A percentile compares a stretch with the other conserved stretches of the same genome.
These are phyloP conservation scores for Byssoonygena ceratinophila DNA, from an alignment of 2,329 filamentous ascomycete genomes.

Conservation along the genomic window DNA sequence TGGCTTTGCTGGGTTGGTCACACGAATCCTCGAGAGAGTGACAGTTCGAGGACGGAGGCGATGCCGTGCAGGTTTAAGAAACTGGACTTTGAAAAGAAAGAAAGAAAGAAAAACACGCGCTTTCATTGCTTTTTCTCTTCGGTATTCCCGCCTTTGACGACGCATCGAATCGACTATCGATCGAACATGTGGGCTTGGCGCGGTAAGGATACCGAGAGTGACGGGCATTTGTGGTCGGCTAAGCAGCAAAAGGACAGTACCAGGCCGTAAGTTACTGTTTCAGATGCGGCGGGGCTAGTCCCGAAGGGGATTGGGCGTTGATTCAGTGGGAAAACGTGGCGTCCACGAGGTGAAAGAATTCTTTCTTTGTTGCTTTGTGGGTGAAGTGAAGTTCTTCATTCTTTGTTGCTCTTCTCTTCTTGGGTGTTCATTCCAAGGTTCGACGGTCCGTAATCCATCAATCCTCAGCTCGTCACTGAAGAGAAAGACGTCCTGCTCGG, in stretches of 20 bases:
- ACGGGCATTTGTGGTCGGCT: not conserved
- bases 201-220: not conserved
- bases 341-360: conserved; percentile 13
- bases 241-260: not conserved
- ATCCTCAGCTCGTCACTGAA: not conserved
- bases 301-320: not conserved
- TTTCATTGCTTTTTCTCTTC: too few relatives aligned
- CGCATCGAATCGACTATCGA: too few relatives aligned
- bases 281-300: not conserved
- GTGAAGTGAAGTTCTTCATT: too few relatives aligned
- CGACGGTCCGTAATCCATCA: conserved; percentile 1
- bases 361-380: not conserved
- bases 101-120: too few relatives aligned
- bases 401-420: not conserved
- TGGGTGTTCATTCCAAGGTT: not conserved
- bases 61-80: not conserved
- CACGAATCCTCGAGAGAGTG: too few relatives aligned
- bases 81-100: not conserved
- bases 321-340: conserved; percentile 14
- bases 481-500: too few relatives aligned
- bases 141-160: too few relatives aligned
- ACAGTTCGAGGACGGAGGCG: not conserved
- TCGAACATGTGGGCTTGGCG: not conserved
- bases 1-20: too few relatives aligned
- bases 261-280: not conserved